phyloP scores from a whole-genome alignment of 176 grass and related monocot genomes.

The Musa beccarii region DNA sequence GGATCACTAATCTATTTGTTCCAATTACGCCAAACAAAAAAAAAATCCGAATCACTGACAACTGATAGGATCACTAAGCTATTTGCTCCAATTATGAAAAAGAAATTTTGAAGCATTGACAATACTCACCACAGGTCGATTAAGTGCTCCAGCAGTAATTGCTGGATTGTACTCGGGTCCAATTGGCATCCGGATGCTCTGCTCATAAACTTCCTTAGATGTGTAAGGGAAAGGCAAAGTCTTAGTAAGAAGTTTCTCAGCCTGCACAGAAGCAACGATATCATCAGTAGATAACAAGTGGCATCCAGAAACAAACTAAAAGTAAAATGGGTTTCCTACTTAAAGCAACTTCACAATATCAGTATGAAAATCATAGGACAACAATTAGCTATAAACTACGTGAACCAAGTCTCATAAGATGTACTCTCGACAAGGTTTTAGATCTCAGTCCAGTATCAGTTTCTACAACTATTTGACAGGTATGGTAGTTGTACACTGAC shows the following conservation, averaged over 20 bases:
- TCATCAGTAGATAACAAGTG: background rate
- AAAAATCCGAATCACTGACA: background rate
- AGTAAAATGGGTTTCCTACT: background rate
- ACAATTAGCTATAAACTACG: background rate
- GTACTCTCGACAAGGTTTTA: background rate
- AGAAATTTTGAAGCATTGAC: background rate
- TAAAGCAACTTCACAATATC: background rate
- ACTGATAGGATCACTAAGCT: background rate
- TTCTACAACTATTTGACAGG: no score
- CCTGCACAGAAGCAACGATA: slow-evolving; percentile 31
- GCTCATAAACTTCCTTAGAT: slow-evolving; percentile 74
- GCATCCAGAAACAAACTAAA: background rate
- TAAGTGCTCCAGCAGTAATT: slow-evolving; percentile 58
- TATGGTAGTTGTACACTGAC: no score
- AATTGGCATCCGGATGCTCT: slow-evolving; percentile 90
- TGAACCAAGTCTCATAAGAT: background rate
- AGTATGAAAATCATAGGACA: background rate
- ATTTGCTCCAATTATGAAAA: background rate
- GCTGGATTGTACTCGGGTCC: slow-evolving; percentile 88
- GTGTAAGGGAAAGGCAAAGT: slow-evolving; percentile 69
- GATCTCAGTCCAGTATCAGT: background rate
- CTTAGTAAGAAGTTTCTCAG: slow-evolving; percentile 56
- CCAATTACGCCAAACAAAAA: background rate
- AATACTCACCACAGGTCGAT: slow-evolving; percentile 70
- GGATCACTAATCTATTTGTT: background rate